phyloP scores from a whole-genome alignment of 441 rosid genomes.

The Gossypium schwendimanii region DNA sequence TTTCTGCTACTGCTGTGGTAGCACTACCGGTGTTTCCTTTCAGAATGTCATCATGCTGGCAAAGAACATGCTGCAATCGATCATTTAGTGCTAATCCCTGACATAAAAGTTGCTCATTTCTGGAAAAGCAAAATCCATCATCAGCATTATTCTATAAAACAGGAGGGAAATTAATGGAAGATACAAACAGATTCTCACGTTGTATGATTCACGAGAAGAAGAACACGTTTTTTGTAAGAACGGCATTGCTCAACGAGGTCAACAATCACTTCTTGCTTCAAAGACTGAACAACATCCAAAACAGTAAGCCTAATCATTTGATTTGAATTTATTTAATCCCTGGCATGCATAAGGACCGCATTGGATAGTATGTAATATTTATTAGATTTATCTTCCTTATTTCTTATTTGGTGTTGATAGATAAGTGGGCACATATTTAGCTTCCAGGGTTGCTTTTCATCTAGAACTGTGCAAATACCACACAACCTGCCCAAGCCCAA shows the following conservation, averaged over 20 bases:
- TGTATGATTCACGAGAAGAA: constrained; percentile 70
- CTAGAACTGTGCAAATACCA: not conserved
- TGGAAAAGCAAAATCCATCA: constrained; percentile 23
- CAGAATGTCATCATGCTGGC: constrained; percentile 66
- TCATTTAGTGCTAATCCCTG: constrained; percentile 83
- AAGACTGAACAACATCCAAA: constrained; percentile 41
- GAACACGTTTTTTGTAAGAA: constrained; percentile 72
- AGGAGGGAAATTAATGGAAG: constrained; percentile 1
- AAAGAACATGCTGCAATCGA: constrained; percentile 72
- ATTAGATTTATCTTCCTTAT: not conserved
- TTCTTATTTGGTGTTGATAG: not conserved
- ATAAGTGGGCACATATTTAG: not conserved
- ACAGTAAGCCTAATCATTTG: not conserved
- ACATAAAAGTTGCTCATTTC: constrained; percentile 75
- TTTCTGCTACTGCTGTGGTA: constrained; percentile 23
- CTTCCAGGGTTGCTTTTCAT: not conserved
- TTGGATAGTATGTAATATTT: not conserved
- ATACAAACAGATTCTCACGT: constrained; percentile 37
- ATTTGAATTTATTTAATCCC: not conserved
- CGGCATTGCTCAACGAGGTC: constrained; percentile 93
- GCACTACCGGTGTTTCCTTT: constrained; percentile 38
- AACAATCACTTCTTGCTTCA: constrained; percentile 80
- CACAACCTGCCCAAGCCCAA: not conserved
- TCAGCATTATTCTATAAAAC: constrained; percentile 14
- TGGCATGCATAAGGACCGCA: not conserved